Evolutionary conservation across 345 rosid species (phyloP).

Genomic region (Gossypium ekmanianum): DNA sequence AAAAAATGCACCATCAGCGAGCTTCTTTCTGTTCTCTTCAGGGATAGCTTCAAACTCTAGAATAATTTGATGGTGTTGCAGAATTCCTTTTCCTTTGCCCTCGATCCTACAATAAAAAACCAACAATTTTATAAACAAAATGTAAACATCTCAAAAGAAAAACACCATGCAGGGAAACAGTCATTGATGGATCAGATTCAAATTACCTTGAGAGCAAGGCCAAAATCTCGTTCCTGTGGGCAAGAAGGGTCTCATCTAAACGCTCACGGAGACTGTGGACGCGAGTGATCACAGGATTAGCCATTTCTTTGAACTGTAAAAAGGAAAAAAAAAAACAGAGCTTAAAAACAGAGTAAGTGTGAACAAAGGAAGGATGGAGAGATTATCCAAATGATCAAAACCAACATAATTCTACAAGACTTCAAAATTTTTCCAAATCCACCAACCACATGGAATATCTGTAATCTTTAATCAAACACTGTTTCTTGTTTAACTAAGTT

Average conservation of each 20-base stretch:
- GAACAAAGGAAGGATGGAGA: not conserved
- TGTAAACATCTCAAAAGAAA: not conserved
- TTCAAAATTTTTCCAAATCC: conserved; percentile 22
- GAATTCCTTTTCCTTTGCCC: conserved; percentile 62
- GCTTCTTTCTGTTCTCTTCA: conserved; percentile 43
- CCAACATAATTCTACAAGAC: conserved; percentile 25
- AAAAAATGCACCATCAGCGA: conserved; percentile 44
- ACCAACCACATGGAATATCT: conserved; percentile 18
- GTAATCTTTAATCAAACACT: not conserved
- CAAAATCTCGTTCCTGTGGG: conserved; percentile 58
- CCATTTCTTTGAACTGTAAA: conserved; percentile 38
- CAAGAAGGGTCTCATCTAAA: conserved; percentile 53
- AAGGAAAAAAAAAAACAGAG: not conserved
- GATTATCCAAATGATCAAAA: conserved; percentile 11
- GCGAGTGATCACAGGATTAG: conserved; percentile 50
- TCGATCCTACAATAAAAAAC: conserved; percentile 40
- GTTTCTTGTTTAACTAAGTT: conserved; percentile 14
- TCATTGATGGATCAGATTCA: conserved; percentile 16
- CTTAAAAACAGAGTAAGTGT: conserved; percentile 7
- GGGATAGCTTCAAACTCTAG: conserved; percentile 65
- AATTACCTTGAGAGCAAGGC: conserved; percentile 58
- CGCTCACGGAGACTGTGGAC: conserved; percentile 74
- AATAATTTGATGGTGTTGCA: conserved; percentile 59
- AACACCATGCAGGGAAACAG: not conserved
- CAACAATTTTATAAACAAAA: not conserved